These are phyloP conservation scores for Citrus mangshanensis DNA, from an alignment of 345 rosid genomes.

Conservation along the genomic window DNA sequence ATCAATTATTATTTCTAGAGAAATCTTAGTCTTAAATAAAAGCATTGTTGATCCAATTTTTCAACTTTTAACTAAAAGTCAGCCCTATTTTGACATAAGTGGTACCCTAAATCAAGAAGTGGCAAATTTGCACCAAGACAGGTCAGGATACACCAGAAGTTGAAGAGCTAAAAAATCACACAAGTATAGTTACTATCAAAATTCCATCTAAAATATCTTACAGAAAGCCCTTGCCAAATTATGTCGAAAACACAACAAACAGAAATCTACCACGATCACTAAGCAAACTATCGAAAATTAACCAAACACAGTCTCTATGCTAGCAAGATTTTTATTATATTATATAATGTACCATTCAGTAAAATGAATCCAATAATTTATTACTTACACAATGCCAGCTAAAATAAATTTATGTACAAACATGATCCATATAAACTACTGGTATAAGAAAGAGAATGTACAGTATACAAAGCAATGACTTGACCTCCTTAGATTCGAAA, in stretches of 20 bases:
- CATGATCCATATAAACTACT: conserved; percentile 12
- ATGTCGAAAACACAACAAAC: background rate
- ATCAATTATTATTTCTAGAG: background rate
- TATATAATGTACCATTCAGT: conserved; percentile 2
- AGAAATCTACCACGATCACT: background rate
- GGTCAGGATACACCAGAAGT: background rate
- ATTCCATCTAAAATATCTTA: background rate
- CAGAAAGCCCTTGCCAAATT: background rate
- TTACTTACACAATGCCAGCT: conserved; percentile 6
- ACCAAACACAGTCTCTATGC: background rate
- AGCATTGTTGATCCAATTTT: background rate
- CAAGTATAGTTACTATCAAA: background rate
- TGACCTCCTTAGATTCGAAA: conserved; percentile 42
- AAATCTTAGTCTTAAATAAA: background rate
- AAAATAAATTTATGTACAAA: conserved; percentile 30
- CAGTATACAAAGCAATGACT: conserved; percentile 17
- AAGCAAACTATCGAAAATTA: background rate
- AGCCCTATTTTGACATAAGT: background rate
- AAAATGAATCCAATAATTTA: conserved; percentile 4
- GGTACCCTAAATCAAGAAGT: background rate
- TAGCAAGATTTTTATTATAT: background rate
- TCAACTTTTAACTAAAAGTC: background rate
- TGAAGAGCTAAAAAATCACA: background rate
- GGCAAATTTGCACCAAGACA: background rate
- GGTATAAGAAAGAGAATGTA: conserved; percentile 33